Evolutionary conservation across 495 filamentous ascomycete species (phyloP), one percentile per base, ranked within the genome.

Genomic region (Podospora pseudopauciseta): DNA sequence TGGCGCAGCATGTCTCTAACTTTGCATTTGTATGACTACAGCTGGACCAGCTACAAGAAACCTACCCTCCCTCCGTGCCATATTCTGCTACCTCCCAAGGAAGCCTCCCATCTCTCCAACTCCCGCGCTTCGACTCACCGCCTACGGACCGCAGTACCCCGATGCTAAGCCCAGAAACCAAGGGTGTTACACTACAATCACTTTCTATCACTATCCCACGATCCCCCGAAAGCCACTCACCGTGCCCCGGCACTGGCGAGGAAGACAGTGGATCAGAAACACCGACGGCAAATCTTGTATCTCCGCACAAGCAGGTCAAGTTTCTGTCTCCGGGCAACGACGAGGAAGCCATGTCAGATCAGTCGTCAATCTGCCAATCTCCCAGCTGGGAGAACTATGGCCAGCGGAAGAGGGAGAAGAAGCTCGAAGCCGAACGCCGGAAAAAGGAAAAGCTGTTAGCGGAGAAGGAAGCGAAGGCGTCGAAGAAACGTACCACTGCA

Each of bases 341-440:
- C 39, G 75, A 73, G 58, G 77, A 78, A 62, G 68, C 70, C 65
- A 76, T 76, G 74, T 84, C 83, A 9, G 82, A 82, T 61, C 76
- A 80, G 49, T 84, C 82, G 18, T 86, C 84, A 2, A 86, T 86
- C 59, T 86, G 84, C 65, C 84, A 85, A 62, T 86, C 84, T 4
- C 84, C 84, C 16, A 85, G 82, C 62, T 86, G 84, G 84, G 84
- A 85, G 62, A 79, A 80, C 59, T 80, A 83, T 67, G 76, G 77
- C 6, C 77, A 80, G 44, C 82, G 80, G 72, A 83, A 83, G 67
- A 83, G 79, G 64, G 80, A 85, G 54, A 84, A 83, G 74, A 82
- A 81, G 70, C 76, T 77, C 30, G 80, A 82, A 68, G 75, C 72
- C n/a, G 77, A 80, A 63, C 77, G 78, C 64, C 73, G 72, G 58